Conservation (phyloP, 257 asterid species). For the Schizonepeta tenuifolia region DNA sequence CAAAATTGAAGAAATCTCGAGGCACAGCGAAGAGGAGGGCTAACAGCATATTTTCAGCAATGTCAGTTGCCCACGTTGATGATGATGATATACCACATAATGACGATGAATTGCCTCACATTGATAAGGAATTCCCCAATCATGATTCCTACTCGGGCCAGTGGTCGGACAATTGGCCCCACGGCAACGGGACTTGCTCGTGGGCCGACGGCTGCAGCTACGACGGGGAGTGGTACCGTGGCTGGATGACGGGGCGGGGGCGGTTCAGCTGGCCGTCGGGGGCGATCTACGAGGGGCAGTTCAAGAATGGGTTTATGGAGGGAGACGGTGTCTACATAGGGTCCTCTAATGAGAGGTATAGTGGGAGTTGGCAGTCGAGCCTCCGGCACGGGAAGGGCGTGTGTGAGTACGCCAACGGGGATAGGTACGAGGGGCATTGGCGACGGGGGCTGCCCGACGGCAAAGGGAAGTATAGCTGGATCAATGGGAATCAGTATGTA, state of each 20-base stretch:
- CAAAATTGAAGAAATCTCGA: slow-evolving; percentile 67
- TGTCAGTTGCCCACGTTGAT: slow-evolving; percentile 97
- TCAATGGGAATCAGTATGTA: slow-evolving; percentile 74
- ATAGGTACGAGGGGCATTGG: slow-evolving; percentile 74
- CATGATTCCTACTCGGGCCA: slow-evolving; percentile 80
- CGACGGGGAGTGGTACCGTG: slow-evolving; percentile 80
- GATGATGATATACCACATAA: slow-evolving; percentile 47
- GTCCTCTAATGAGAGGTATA: slow-evolving; percentile 55
- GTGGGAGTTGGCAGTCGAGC: slow-evolving; percentile 73
- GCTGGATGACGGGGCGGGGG: slow-evolving; percentile 72
- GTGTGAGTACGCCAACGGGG: slow-evolving; percentile 70
- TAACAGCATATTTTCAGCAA: slow-evolving; percentile 67
- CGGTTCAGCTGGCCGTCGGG: slow-evolving; percentile 90
- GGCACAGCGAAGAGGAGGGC: slow-evolving; percentile 60
- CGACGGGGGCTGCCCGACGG: slow-evolving; percentile 75
- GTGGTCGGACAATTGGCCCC: slow-evolving; percentile 66
- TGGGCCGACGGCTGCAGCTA: slow-evolving; percentile 92
- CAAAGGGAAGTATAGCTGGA: slow-evolving; percentile 83
- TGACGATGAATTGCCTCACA: slow-evolving; percentile 50
- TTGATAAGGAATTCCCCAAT: slow-evolving; percentile 61
- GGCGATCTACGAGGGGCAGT: slow-evolving; percentile 80
- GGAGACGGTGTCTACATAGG: slow-evolving; percentile 85
- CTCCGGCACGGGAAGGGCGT: slow-evolving; percentile 74
- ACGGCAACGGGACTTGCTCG: slow-evolving; percentile 70
- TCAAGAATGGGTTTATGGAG: slow-evolving; percentile 73